A percentile compares a stretch with the other conserved stretches of the same genome.
Conservation (phyloP, 2,329 filamentous ascomycete species). For the Calonectria naviculata region DNA sequence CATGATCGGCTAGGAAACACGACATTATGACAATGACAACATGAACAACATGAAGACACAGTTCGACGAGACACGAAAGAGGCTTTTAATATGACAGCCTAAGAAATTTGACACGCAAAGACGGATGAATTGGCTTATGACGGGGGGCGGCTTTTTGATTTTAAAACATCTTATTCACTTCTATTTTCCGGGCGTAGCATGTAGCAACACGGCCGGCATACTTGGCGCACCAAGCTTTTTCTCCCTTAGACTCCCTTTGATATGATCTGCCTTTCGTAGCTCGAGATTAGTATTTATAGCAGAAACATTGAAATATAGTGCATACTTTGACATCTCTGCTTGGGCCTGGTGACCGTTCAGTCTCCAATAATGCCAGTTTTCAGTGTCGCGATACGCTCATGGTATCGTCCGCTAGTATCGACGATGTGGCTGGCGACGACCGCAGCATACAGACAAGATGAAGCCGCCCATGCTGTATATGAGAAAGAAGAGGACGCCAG, state of each 20-base stretch:
- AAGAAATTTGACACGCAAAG: not conserved
- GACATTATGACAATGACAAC: not conserved
- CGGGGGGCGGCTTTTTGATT: not conserved
- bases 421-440: not conserved
- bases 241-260: not conserved
- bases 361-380: not conserved
- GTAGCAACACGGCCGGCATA: not conserved
- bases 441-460: not conserved
- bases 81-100: constrained; percentile 1
- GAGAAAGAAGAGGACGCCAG: not conserved
- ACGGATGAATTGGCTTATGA: not conserved
- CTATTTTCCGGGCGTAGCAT: not conserved
- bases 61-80: constrained; percentile 4
- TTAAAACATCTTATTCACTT: not conserved
- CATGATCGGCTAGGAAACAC: not conserved
- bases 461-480: not conserved
- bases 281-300: not conserved
- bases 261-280: not conserved
- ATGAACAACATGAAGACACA: not conserved
- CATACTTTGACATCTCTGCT: not conserved
- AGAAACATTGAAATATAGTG: not conserved
- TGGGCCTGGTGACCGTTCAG: not conserved
- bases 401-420: not conserved
- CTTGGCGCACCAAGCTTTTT: not conserved
- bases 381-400: not conserved